Conservation (phyloP, 495 filamentous ascomycete species). For the Penicillium pancosmium region DNA sequence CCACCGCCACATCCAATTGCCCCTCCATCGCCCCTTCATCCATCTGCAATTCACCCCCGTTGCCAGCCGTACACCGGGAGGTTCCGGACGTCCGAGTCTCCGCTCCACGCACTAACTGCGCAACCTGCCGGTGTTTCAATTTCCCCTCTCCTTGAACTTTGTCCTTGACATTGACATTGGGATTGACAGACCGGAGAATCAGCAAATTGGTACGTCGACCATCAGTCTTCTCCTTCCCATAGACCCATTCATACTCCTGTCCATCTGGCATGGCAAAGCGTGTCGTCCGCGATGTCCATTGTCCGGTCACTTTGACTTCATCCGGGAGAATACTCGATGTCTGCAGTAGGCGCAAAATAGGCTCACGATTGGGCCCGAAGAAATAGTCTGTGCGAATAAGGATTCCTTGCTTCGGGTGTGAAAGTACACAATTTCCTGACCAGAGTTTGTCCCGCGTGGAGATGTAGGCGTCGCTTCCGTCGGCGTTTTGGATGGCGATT, state of each 20-base stretch:
- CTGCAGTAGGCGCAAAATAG: slow-evolving; percentile 30
- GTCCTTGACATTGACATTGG: not conserved
- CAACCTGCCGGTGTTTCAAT: slow-evolving; percentile 31
- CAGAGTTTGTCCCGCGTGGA: slow-evolving; percentile 43
- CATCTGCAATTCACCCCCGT: slow-evolving; percentile 53
- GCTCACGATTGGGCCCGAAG: slow-evolving; percentile 48
- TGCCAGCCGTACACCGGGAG: slow-evolving; percentile 45
- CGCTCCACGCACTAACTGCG: slow-evolving; percentile 47
- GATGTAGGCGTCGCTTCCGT: slow-evolving; percentile 38
- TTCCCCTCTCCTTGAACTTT: not conserved
- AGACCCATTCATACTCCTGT: slow-evolving; percentile 51
- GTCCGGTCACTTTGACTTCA: slow-evolving; percentile 15
- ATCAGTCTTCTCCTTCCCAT: slow-evolving; percentile 40
- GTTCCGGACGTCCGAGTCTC: slow-evolving; percentile 47
- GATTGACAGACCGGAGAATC: slow-evolving; percentile 29
- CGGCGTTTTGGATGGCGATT: slow-evolving; percentile 46
- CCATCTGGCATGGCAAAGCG: slow-evolving; percentile 40
- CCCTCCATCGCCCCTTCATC: slow-evolving; percentile 34
- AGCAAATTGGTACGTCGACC: slow-evolving; percentile 35
- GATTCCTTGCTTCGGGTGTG: slow-evolving; percentile 23
- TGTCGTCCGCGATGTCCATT: slow-evolving; percentile 41
- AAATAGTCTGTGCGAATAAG: slow-evolving; percentile 51
- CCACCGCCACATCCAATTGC: slow-evolving; percentile 32
- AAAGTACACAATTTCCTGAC: slow-evolving; percentile 45
- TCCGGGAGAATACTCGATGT: slow-evolving; percentile 6